Evolutionary conservation across 2,329 filamentous ascomycete genomes (phyloP), one percentile per base, ranked within the genome.

Genomic region (Fusarium sp.): DNA sequence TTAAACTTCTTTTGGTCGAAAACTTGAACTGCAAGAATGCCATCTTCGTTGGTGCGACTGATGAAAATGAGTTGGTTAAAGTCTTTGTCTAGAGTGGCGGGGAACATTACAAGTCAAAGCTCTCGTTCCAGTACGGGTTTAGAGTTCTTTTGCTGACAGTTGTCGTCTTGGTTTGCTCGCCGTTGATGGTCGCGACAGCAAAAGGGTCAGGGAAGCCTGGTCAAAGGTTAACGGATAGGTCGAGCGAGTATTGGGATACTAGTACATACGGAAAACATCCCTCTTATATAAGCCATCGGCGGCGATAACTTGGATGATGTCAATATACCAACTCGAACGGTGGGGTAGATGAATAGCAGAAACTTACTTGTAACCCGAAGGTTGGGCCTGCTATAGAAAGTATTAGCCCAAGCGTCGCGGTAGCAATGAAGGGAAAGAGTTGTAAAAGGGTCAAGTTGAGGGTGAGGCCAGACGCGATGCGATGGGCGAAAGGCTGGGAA

Each of bases 1-100:
- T 99, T 99, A 85, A 99, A 99, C 85, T 99, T 99, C 86, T 98
- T 98, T 84, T 99, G 96, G 83, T 99, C 96, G 80, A 99, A 99
- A 60, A 99, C 97, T 80, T 99, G 96, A 49, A 99, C 95, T 11
- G 96, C 96, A 50, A 99, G 87, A 78, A 99, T 98, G 81, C 95
- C 97, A 78, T 97, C 95, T 81, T 99, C 96, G 68, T 92, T 96
- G 67, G 94, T 95, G 80, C 89, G 89, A 86, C 96, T 98, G 80
- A 64, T 76, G 37, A 14, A 38, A 58, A 61, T 69, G 57, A 74
- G 73, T 60, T 49, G 37, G 37, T 30, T 30, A 53, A 46, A 46
- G 53, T 52, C 62, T 54, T 53, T 35, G 48, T 56, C 55, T 55
- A 42, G 49, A 46, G 50, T 69, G 67, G 57, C 41, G 52, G 71